A percentile compares a stretch with the other conserved stretches of the same genome.
Conservation (phyloP, 2,329 filamentous ascomycete genomes). For the Periglandula ipomoeae region DNA sequence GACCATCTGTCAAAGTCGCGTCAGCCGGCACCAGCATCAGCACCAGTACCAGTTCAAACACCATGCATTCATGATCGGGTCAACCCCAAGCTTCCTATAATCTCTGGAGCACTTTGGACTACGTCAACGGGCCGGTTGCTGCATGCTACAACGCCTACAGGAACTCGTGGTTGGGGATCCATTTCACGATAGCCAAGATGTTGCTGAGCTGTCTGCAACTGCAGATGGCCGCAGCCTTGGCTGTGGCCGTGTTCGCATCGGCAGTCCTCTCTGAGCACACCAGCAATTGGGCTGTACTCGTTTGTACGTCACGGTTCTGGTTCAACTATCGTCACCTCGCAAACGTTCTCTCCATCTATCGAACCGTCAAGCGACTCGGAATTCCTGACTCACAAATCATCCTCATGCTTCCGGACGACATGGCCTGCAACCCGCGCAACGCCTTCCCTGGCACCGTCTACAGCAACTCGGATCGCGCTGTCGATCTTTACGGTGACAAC, state of each 20-base stretch:
- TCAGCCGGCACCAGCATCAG: not conserved
- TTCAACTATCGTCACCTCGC: slow-evolving; percentile 99
- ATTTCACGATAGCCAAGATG: slow-evolving; percentile 22
- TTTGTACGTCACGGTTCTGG: slow-evolving; percentile 97
- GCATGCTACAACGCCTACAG: not conserved
- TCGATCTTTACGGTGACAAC: slow-evolving; percentile 96
- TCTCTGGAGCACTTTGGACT: not conserved
- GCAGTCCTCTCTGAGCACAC: slow-evolving; percentile 65
- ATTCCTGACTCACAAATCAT: slow-evolving; percentile 99
- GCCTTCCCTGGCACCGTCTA: slow-evolving; percentile 97
- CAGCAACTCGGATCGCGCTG: slow-evolving; percentile 91
- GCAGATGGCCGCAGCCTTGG: slow-evolving; percentile 36
- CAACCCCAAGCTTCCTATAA: not conserved
- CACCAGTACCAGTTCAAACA: too few species aligned
- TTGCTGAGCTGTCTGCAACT: slow-evolving; percentile 38
- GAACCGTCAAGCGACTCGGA: slow-evolving; percentile 93
- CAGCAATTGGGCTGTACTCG: slow-evolving; percentile 98
- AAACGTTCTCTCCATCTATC: slow-evolving; percentile 94
- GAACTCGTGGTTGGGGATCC: not conserved
- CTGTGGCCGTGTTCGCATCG: slow-evolving; percentile 36
- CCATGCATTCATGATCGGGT: not conserved
- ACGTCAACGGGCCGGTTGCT: not conserved
- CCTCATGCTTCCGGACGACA: slow-evolving; percentile 98
- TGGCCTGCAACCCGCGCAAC: slow-evolving; percentile 98
- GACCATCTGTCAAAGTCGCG: not conserved